These are phyloP conservation scores for Globisporangium radiosum DNA, from an alignment of 352 stramenopile species.

Conservation along the genomic window DNA sequence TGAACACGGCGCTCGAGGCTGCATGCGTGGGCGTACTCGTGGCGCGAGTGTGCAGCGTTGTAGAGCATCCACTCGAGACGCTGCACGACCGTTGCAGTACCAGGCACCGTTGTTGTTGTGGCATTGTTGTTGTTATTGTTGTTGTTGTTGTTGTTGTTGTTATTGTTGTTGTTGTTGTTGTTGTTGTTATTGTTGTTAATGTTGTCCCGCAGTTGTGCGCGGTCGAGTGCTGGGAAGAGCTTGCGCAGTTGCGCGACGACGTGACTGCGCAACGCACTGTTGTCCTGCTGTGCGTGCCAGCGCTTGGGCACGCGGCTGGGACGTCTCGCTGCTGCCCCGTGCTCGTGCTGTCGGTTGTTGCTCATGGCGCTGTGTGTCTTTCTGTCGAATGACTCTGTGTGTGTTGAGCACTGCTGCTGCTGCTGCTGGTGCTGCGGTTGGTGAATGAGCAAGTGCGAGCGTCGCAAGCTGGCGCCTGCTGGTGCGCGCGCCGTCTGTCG, in stretches of 20 bases:
- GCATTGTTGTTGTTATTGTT: background rate
- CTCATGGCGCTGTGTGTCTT: background rate
- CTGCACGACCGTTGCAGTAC: constrained; percentile 48
- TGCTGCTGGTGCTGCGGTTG: background rate
- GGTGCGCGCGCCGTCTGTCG: background rate
- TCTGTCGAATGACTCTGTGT: too few species aligned
- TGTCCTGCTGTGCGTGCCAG: constrained; percentile 11
- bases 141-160: too few species aligned
- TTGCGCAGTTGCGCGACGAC: constrained; percentile 20
- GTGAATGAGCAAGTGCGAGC: background rate
- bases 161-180: too few species aligned
- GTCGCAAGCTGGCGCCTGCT: background rate
- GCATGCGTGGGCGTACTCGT: constrained; percentile 56
- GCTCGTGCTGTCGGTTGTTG: background rate
- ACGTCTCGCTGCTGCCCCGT: constrained; percentile 10
- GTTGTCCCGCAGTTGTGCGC: constrained; percentile 1
- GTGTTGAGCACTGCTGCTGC: background rate
- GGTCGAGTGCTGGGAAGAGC: constrained; percentile 23
- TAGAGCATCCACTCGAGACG: constrained; percentile 77
- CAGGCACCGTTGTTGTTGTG: background rate
- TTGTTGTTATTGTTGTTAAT: too few species aligned
- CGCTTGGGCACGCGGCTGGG: constrained; percentile 6
- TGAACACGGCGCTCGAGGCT: constrained; percentile 69
- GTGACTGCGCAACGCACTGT: constrained; percentile 16
- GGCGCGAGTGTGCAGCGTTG: constrained; percentile 49